Evolutionary conservation across 139 green algal species (phyloP), one percentile per base, ranked within the genome.

Genomic region (Astrephomene gubernaculifera): DNA sequence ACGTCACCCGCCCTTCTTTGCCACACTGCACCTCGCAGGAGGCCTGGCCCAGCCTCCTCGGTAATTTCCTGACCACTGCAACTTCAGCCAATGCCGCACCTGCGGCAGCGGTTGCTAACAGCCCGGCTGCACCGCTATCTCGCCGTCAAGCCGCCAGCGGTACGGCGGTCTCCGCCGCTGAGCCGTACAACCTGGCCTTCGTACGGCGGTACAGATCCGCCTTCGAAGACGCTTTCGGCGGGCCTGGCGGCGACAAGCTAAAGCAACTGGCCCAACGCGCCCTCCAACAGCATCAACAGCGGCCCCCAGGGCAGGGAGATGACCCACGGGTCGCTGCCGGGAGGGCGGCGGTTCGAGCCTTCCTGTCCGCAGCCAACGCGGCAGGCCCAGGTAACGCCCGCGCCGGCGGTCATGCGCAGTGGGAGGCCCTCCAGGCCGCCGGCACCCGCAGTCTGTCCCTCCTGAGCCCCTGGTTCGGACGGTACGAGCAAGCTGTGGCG

Each of bases 371-470:
- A 4, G 70, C 70, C 2, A 4, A 36, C 29, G 41, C 43, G 6
- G 70, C 70, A 7, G 70, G 70, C 41, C 70, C 43, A 1, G 70
- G 24, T 29, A 78, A 61, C 70, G 24, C 19, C 1, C 70, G 70
- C 1, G 45, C 71, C 0, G 71, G 45, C 21, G 71, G 71, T 10
- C 31, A 54, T 36, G 17, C 10, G 74, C 31, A 31, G 25, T 83
- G 76, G 76, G 76, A 83, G 76, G 76, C 76, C 39, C 60, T 83
- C 39, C 76, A 83, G 76, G 22, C 76, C 14, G 7, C 60, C 14
- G 75, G 76, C 12, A 17, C 2, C 14, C 39, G 60, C 41, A 72
- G 60, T 24, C 38, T 83, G 76, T 41, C 31, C 29, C 41, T 61
- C 39, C 41, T 83, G 25, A 63, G 76, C 39, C 39, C 39, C 60